Percentiles rank a stretch among this genome's conserved stretches.
Conservation (phyloP, 345 rosid species). For the Eucalyptus cloeziana region DNA sequence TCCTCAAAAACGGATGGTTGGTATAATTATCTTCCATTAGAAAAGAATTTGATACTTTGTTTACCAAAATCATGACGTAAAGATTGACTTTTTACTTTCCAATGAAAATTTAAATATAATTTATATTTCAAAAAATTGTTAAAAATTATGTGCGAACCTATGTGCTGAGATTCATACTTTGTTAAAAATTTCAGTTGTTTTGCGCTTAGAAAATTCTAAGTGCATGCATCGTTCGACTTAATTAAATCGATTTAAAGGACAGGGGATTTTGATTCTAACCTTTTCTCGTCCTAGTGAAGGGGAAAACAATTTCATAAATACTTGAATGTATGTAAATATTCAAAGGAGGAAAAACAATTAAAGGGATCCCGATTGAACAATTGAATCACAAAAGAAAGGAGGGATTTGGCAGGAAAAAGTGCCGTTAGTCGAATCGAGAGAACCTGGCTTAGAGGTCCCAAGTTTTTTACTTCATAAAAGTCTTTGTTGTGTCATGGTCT, state of each 20-base stretch:
- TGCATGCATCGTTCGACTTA: background rate
- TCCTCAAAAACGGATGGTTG: background rate
- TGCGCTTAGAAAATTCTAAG: background rate
- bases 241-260: too few relatives aligned
- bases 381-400: background rate
- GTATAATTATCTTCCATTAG: too few relatives aligned
- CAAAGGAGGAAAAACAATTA: background rate
- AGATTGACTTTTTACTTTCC: background rate
- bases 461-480: background rate
- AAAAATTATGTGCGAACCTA: background rate
- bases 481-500: background rate
- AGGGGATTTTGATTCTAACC: background rate
- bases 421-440: background rate
- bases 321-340: too few relatives aligned
- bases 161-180: background rate
- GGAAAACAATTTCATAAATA: too few relatives aligned
- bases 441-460: background rate
- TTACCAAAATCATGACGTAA: background rate
- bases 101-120: background rate
- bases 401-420: background rate
- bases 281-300: background rate
- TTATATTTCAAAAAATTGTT: background rate
- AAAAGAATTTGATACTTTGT: background rate
- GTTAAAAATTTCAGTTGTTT: background rate
- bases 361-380: background rate